Percentiles rank a stretch among this genome's conserved stretches.
Conservation (phyloP, 2,329 filamentous ascomycete species). For the Xylariaceae sp. region DNA sequence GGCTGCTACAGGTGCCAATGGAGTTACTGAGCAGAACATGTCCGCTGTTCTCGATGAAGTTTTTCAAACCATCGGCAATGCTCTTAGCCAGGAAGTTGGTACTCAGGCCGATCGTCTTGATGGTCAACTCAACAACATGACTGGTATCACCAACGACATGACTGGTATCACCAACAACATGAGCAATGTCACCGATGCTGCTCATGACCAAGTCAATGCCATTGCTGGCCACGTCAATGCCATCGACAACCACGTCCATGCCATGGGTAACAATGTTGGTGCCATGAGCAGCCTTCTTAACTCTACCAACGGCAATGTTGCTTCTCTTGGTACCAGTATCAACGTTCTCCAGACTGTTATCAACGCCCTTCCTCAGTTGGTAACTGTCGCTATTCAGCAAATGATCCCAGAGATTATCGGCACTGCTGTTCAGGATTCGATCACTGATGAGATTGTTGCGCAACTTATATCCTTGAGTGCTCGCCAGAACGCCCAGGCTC, state of each 20-base stretch:
- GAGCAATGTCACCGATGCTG: slow-evolving; percentile 6
- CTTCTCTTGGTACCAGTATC: slow-evolving; percentile 16
- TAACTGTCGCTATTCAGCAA: slow-evolving; percentile 16
- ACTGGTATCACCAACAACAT: not conserved
- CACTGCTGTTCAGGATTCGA: slow-evolving; percentile 4
- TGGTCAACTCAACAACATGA: not conserved
- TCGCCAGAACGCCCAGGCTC: not conserved
- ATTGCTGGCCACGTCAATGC: not conserved
- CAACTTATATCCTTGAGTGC: slow-evolving; percentile 12
- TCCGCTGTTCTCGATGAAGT: too few species aligned
- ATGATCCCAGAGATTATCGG: slow-evolving; percentile 14
- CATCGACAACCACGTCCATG: slow-evolving; percentile 22
- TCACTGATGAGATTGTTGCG: slow-evolving; percentile 19
- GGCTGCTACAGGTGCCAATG: too few species aligned
- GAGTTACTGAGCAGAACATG: too few species aligned
- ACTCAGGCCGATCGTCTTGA: not conserved
- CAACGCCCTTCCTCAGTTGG: slow-evolving; percentile 27
- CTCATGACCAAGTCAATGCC: too few species aligned
- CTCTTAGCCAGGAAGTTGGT: slow-evolving; percentile 15
- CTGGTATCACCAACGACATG: not conserved
- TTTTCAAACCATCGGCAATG: slow-evolving; percentile 24
- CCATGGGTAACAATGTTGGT: slow-evolving; percentile 26
- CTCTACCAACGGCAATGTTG: slow-evolving; percentile 27
- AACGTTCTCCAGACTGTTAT: slow-evolving; percentile 25
- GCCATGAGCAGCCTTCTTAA: slow-evolving; percentile 25